Percentiles rank a stretch among this genome's conserved stretches.
Conservation (phyloP, 1,139 yeast species). For the Sugiyamaella novakii region DNA sequence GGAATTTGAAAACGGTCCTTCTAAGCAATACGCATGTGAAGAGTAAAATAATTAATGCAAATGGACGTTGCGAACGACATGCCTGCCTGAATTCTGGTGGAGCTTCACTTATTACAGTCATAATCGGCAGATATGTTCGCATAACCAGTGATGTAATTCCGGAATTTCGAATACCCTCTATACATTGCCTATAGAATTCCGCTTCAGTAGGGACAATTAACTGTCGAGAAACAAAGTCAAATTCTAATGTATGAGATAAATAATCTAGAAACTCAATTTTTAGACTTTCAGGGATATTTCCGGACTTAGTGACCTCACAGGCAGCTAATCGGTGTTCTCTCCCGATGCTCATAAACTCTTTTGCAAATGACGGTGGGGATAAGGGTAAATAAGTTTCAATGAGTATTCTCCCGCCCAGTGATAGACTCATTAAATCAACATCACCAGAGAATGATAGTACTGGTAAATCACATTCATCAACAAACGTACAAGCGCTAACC, state of each 20-base stretch:
- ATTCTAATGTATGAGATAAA: conserved; percentile 6
- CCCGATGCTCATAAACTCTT: not conserved
- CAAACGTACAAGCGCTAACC: conserved; percentile 6
- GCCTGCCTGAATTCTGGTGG: conserved; percentile 13
- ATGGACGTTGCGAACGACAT: conserved; percentile 17
- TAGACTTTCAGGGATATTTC: not conserved
- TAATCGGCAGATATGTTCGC: conserved; percentile 14
- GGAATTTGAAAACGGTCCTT: conserved; percentile 8
- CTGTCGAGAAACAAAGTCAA: not conserved
- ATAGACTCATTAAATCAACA: conserved; percentile 16
- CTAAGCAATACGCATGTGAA: conserved; percentile 16
- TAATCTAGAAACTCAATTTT: conserved; percentile 17
- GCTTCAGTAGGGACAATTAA: conserved; percentile 4
- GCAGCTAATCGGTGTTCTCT: conserved; percentile 4
- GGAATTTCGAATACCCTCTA: conserved; percentile 9
- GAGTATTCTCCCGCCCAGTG: conserved; percentile 10
- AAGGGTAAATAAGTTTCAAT: conserved; percentile 9
- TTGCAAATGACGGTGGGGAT: conserved; percentile 5
- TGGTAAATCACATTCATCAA: conserved; percentile 13
- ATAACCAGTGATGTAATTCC: conserved; percentile 1
- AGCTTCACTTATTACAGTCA: conserved; percentile 7
- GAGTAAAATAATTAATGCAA: conserved; percentile 15
- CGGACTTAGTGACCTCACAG: not conserved
- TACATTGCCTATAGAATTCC: not conserved
- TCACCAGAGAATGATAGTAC: conserved; percentile 17